Conservation (phyloP, 805 yeast species). For the Teunomyces panamensis region DNA sequence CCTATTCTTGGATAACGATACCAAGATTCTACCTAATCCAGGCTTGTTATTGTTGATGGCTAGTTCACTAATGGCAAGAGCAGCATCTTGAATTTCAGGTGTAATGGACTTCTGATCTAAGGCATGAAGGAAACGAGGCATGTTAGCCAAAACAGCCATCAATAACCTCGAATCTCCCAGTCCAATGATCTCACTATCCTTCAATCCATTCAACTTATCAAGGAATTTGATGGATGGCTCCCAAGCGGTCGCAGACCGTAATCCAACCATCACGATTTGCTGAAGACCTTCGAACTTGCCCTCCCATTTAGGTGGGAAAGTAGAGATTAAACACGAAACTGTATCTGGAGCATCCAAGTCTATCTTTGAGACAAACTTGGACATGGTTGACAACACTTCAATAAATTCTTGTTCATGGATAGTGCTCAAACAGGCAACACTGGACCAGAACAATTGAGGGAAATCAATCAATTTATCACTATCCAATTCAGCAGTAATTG, state of each 20-base stretch:
- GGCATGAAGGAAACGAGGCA: conserved; percentile 84
- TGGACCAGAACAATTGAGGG: conserved; percentile 94
- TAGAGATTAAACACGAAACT: conserved; percentile 74
- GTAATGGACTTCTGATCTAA: conserved; percentile 52
- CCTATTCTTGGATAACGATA: conserved; percentile 71
- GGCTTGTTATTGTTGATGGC: conserved; percentile 56
- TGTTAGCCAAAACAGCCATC: conserved; percentile 68
- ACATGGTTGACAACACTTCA: conserved; percentile 78
- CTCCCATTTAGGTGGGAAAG: conserved; percentile 95
- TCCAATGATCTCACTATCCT: conserved; percentile 75
- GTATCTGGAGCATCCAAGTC: conserved; percentile 84
- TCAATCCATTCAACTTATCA: conserved; percentile 63
- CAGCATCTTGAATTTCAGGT: conserved; percentile 47
- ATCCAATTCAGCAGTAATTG: conserved; percentile 81
- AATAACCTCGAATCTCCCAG: conserved; percentile 66
- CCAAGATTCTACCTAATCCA: conserved; percentile 66
- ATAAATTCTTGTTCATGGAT: conserved; percentile 91
- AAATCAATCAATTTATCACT: conserved; percentile 76
- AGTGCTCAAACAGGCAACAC: conserved; percentile 86
- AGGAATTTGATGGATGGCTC: conserved; percentile 73
- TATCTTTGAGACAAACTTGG: conserved; percentile 81
- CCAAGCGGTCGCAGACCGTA: conserved; percentile 76
- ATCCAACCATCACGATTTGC: conserved; percentile 72
- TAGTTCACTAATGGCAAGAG: conserved; percentile 49
- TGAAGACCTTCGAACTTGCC: conserved; percentile 90